Evolutionary conservation across 2,329 filamentous ascomycete genomes (phyloP).

Genomic region (Eutypa lata): DNA sequence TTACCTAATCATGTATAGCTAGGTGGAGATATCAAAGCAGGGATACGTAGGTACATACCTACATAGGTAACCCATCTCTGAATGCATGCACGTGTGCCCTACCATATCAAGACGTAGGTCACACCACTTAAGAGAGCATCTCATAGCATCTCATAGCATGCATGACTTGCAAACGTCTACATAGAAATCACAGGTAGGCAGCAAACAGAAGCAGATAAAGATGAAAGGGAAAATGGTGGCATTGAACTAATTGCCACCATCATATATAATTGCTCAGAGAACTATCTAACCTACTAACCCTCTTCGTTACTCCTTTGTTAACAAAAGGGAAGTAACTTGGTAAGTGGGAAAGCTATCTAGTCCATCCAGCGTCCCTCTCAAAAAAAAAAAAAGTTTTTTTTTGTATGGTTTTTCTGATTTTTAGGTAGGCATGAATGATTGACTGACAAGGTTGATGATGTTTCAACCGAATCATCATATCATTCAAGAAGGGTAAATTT

Average conservation of each 20-base stretch:
- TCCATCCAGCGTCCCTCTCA: constrained; percentile 22
- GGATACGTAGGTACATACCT: too few species aligned
- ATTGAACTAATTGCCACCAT: constrained; percentile 11
- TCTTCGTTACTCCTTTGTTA: constrained; percentile 1
- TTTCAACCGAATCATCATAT: too few species aligned
- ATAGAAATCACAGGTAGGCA: background rate
- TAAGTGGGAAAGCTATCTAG: constrained; percentile 23
- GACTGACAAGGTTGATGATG: too few species aligned
- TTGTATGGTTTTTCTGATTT: constrained; percentile 14
- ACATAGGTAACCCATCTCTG: too few species aligned
- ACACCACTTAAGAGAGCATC: too few species aligned
- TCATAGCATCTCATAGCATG: too few species aligned
- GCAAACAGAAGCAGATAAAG: background rate
- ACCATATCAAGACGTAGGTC: too few species aligned
- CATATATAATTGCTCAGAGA: constrained; percentile 21
- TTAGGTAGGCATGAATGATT: background rate
- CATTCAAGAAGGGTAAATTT: background rate
- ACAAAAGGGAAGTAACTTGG: constrained; percentile 6
- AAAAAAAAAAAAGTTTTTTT: constrained; percentile 19
- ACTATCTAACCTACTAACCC: constrained; percentile 25
- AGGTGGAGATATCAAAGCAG: too few species aligned
- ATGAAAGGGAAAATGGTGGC: constrained; percentile 23
- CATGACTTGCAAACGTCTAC: too few species aligned
- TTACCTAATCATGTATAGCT: too few species aligned
- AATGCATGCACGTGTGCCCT: too few species aligned